Conservation (phyloP, 2,329 filamentous ascomycete genomes). For the Teratosphaeria destructans region DNA sequence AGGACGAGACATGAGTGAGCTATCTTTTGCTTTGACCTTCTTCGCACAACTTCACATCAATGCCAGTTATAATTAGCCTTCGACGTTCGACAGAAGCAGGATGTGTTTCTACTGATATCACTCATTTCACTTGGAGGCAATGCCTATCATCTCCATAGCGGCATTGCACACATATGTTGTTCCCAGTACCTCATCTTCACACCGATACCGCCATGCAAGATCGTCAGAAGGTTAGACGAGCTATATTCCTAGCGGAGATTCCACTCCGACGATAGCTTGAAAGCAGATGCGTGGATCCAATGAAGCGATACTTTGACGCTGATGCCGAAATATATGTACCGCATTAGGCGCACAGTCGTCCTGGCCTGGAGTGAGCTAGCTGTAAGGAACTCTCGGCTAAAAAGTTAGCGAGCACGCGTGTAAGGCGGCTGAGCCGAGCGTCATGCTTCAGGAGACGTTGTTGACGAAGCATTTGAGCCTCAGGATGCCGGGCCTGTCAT, state of each 20-base stretch:
- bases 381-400: slow-evolving; percentile 17
- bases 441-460: slow-evolving; percentile 8
- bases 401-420: slow-evolving; percentile 20
- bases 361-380: slow-evolving; percentile 10
- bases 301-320: slow-evolving; percentile 13
- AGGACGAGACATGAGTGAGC: too few species aligned
- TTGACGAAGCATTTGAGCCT: slow-evolving; percentile 9
- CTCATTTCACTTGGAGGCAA: too few species aligned
- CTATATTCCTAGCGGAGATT: slow-evolving; percentile 10
- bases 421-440: slow-evolving; percentile 10
- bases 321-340: slow-evolving; percentile 11
- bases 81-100: too few species aligned
- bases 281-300: slow-evolving; percentile 5
- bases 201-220: slow-evolving; percentile 9
- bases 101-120: too few species aligned
- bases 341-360: slow-evolving; percentile 10
- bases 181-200: too few species aligned
- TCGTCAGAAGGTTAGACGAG: slow-evolving; percentile 12
- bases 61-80: too few species aligned
- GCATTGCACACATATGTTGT: too few species aligned
- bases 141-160: too few species aligned
- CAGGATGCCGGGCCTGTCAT: slow-evolving; percentile 17
- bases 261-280: slow-evolving; percentile 9
- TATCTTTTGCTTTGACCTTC: too few species aligned
- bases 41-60: too few species aligned